These are phyloP conservation scores for Rhodamnia rubescens DNA, from an alignment of 345 rosid species.

Conservation along the genomic window DNA sequence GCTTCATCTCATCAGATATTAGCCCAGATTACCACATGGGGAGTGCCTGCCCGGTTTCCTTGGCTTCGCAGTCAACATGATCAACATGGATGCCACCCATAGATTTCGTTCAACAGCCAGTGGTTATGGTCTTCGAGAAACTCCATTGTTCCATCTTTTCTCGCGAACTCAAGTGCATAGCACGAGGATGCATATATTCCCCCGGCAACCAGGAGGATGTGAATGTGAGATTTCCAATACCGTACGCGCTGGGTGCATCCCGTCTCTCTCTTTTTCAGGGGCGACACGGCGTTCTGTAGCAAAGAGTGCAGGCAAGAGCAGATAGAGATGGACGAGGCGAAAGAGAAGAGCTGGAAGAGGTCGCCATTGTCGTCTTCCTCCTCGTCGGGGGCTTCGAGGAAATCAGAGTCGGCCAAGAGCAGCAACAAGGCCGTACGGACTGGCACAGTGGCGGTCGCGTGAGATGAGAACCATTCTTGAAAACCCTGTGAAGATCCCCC, in stretches of 20 bases:
- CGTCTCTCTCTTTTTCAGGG: slow-evolving; percentile 24
- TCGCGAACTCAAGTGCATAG: slow-evolving; percentile 66
- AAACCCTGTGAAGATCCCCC: neutral
- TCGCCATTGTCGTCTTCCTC: slow-evolving; percentile 8
- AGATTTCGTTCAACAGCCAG: slow-evolving; percentile 36
- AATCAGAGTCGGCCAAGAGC: neutral
- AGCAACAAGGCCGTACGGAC: slow-evolving; percentile 31
- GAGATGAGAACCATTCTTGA: neutral
- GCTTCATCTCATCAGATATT: slow-evolving; percentile 68
- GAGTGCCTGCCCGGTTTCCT: slow-evolving; percentile 68
- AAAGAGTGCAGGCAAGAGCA: slow-evolving; percentile 78
- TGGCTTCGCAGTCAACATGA: slow-evolving; percentile 87
- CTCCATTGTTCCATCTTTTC: slow-evolving; percentile 69
- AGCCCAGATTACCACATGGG: slow-evolving; percentile 73
- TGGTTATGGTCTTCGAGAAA: slow-evolving; percentile 85
- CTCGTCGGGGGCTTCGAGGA: slow-evolving; percentile 18
- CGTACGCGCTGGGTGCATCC: no score
- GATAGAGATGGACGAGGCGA: slow-evolving; percentile 53
- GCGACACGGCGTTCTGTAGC: slow-evolving; percentile 68
- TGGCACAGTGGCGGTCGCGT: slow-evolving; percentile 41
- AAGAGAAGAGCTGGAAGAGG: slow-evolving; percentile 34
- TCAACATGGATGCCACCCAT: slow-evolving; percentile 62
- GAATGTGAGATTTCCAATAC: slow-evolving; percentile 40
- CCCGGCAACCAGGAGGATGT: slow-evolving; percentile 55
- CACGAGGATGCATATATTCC: slow-evolving; percentile 44